These are phyloP conservation scores for Microascus cirrosus DNA, from an alignment of 2,329 filamentous ascomycete genomes.

Conservation along the genomic window DNA sequence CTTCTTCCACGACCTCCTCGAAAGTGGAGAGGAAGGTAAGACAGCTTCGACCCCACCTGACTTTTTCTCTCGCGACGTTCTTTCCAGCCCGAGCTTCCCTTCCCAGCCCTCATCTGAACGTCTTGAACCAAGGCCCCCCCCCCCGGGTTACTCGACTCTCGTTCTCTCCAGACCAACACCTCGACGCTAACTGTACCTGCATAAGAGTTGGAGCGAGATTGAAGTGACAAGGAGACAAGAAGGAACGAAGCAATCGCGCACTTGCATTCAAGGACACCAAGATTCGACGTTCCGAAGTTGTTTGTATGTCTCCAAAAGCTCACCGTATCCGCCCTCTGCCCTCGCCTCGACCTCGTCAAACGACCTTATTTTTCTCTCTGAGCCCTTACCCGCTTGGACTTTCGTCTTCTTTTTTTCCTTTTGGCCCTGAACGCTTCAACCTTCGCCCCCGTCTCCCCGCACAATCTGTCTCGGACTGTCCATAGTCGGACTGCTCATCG, in stretches of 20 bases:
- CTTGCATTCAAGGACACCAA: neutral
- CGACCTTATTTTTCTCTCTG: neutral
- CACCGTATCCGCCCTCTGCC: neutral
- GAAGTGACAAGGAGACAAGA: constrained; percentile 4
- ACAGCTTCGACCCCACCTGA: neutral
- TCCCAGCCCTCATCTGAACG: neutral
- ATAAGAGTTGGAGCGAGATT: constrained; percentile 6
- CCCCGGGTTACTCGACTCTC: neutral
- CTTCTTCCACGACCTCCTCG: constrained; percentile 1
- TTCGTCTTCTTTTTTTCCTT: neutral
- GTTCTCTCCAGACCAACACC: constrained; percentile 1
- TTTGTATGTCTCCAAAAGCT: constrained; percentile 1
- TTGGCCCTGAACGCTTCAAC: neutral
- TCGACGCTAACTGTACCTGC: constrained; percentile 5
- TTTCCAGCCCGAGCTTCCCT: neutral
- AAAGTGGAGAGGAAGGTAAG: constrained; percentile 6
- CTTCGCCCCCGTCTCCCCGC: neutral
- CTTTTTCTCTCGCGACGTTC: neutral
- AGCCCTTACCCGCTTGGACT: neutral
- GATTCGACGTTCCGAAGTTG: constrained; percentile 1
- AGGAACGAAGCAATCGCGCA: neutral
- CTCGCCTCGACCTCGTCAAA: neutral
- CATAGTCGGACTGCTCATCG: neutral
- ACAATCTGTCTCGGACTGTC: neutral
- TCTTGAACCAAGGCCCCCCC: neutral